A percentile compares a stretch with the other conserved stretches of the same genome.
Conservation (phyloP, 2,329 filamentous ascomycete species). For the Pseudogymnoascus verrucosus region DNA sequence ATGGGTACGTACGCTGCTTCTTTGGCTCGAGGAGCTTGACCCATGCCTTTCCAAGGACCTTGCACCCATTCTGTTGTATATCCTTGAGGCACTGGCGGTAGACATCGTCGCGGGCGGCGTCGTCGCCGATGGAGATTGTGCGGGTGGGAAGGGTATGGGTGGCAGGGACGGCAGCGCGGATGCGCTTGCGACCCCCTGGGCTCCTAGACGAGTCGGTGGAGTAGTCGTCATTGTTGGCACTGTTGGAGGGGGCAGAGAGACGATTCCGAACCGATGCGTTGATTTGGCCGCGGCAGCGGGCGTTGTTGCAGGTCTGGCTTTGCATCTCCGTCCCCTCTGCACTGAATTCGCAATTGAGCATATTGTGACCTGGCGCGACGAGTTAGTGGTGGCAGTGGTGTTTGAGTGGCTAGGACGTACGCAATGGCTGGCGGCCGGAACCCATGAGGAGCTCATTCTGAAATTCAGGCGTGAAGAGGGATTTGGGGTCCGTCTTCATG, state of each 20-base stretch:
- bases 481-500: background rate
- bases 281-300: too few species aligned
- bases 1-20: constrained; percentile 68
- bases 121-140: constrained; percentile 44
- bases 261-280: too few species aligned
- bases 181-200: too few species aligned
- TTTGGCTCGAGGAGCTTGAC: constrained; percentile 69
- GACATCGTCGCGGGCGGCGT: constrained; percentile 47
- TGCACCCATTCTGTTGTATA: constrained; percentile 64
- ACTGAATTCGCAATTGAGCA: too few species aligned
- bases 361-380: too few species aligned
- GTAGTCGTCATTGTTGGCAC: too few species aligned
- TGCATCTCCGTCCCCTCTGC: too few species aligned
- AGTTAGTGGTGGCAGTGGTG: too few species aligned
- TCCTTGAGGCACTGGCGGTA: constrained; percentile 55
- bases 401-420: background rate
- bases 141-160: constrained; percentile 14
- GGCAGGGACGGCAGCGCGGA: too few species aligned
- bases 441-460: background rate
- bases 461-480: background rate
- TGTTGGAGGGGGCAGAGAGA: too few species aligned
- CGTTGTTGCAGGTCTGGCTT: too few species aligned
- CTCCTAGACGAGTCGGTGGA: too few species aligned
- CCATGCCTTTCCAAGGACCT: constrained; percentile 67
- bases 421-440: background rate